Percentiles rank a stretch among this genome's conserved stretches.
phyloP scores from a whole-genome alignment of 495 filamentous ascomycete genomes.

The Hypomontagnella monticulosa region DNA sequence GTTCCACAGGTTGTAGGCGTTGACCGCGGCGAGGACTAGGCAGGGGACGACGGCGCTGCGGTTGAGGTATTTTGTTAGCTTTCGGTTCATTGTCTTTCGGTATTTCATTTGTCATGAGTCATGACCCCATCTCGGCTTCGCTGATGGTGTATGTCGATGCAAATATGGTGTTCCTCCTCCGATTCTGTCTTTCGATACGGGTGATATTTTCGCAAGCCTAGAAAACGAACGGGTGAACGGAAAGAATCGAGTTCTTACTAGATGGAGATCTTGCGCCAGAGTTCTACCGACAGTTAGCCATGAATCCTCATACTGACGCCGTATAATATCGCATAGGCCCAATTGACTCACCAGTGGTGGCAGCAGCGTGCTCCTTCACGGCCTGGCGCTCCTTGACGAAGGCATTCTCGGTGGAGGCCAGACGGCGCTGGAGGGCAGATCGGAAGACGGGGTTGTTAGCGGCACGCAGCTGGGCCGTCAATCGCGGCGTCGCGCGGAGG shows the following conservation, averaged over 20 bases:
- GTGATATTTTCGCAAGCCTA: background rate
- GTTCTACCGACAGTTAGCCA: slow-evolving; percentile 63
- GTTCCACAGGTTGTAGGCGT: slow-evolving; percentile 88
- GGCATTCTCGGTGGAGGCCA: slow-evolving; percentile 80
- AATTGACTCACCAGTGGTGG: slow-evolving; percentile 73
- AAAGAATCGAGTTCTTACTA: slow-evolving; percentile 68
- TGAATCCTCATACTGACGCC: background rate
- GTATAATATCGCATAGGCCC: background rate
- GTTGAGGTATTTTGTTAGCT: slow-evolving; percentile 34
- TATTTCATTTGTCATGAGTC: background rate
- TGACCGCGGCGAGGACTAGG: slow-evolving; percentile 74
- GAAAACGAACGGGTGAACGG: slow-evolving; percentile 2
- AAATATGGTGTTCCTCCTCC: background rate
- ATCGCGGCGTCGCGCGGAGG: slow-evolving; percentile 67
- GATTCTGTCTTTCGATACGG: background rate
- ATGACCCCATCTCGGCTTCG: background rate
- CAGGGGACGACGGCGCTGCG: slow-evolving; percentile 72
- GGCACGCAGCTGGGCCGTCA: slow-evolving; percentile 63
- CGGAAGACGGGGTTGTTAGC: slow-evolving; percentile 60
- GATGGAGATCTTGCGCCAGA: slow-evolving; percentile 93
- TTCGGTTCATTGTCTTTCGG: slow-evolving; percentile 8
- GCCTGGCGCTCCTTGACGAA: slow-evolving; percentile 87
- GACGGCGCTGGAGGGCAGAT: slow-evolving; percentile 70
- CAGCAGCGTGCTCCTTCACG: slow-evolving; percentile 85
- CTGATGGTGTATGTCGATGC: background rate